Evolutionary conservation across 805 yeast species (phyloP).

Genomic region (Wickerhamiella bombiphila): DNA sequence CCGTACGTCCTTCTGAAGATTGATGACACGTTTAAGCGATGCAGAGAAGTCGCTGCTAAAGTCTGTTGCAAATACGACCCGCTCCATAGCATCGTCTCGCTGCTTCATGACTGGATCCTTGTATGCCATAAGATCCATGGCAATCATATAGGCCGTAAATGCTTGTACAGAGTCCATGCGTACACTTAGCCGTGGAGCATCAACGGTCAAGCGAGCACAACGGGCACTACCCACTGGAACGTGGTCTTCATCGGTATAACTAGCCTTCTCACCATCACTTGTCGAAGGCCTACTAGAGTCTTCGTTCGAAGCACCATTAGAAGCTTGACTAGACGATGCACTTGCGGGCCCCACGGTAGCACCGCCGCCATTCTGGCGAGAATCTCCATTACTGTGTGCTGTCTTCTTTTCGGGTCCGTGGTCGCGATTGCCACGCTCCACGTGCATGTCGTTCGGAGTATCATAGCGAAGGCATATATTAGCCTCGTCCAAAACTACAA

Average conservation of each 20-base stretch:
- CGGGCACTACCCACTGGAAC: conserved; percentile 2
- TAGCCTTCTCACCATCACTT: conserved; percentile 4
- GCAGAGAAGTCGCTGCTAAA: conserved; percentile 39
- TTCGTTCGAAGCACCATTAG: neutral
- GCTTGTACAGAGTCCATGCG: conserved; percentile 65
- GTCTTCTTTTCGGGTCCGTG: neutral
- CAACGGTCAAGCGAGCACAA: conserved; percentile 26
- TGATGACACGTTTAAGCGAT: conserved; percentile 33
- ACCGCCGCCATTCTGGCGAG: neutral
- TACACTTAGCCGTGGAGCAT: conserved; percentile 54
- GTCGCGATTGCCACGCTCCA: conserved; percentile 5
- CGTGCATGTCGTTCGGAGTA: conserved; percentile 34
- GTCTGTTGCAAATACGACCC: conserved; percentile 55
- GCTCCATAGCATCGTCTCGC: conserved; percentile 45
- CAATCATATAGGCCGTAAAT: conserved; percentile 45
- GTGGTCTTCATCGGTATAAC: conserved; percentile 8
- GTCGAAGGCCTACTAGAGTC: no score
- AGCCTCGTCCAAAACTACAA: conserved; percentile 47
- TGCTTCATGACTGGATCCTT: conserved; percentile 54
- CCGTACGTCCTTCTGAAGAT: conserved; percentile 35
- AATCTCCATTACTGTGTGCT: neutral
- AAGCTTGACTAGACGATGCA: no score
- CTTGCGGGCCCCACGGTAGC: no score
- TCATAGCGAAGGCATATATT: conserved; percentile 50
- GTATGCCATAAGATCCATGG: conserved; percentile 51